These are phyloP conservation scores for Limtongia smithiae DNA, from an alignment of 805 yeast species.

Conservation along the genomic window DNA sequence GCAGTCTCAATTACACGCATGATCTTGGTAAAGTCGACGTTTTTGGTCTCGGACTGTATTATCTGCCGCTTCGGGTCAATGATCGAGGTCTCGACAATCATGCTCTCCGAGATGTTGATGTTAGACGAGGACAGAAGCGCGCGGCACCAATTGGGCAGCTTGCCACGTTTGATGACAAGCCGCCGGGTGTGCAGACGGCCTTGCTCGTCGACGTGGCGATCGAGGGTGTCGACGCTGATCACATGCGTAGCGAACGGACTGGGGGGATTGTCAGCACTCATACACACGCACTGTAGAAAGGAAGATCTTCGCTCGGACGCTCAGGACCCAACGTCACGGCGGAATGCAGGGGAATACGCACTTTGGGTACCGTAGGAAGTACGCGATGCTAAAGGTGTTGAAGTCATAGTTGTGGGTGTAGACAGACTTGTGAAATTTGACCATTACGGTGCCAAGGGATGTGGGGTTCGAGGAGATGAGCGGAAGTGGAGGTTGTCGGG, in stretches of 20 bases:
- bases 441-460: constrained; percentile 6
- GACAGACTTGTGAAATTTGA: constrained; percentile 22
- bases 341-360: constrained; percentile 1
- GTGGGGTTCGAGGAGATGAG: too few relatives aligned
- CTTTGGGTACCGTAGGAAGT: constrained; percentile 28
- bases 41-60: constrained; percentile 70
- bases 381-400: constrained; percentile 23
- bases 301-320: too few relatives aligned
- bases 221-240: constrained; percentile 72
- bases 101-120: constrained; percentile 55
- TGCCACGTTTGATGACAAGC: constrained; percentile 71
- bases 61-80: constrained; percentile 58
- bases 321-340: too few relatives aligned
- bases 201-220: constrained; percentile 51
- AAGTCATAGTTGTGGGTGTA: constrained; percentile 28
- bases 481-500: too few relatives aligned
- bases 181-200: constrained; percentile 72
- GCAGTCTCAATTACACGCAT: constrained; percentile 77
- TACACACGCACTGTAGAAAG: too few relatives aligned
- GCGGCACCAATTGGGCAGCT: constrained; percentile 72
- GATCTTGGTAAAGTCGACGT: constrained; percentile 76
- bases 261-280: too few relatives aligned
- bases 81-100: constrained; percentile 76
- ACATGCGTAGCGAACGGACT: constrained; percentile 87
- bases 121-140: constrained; percentile 58